Base-by-base conservation (phyloP, 495 filamentous ascomycete genomes). In the Hypoxylon lienhwacheense region DNA sequence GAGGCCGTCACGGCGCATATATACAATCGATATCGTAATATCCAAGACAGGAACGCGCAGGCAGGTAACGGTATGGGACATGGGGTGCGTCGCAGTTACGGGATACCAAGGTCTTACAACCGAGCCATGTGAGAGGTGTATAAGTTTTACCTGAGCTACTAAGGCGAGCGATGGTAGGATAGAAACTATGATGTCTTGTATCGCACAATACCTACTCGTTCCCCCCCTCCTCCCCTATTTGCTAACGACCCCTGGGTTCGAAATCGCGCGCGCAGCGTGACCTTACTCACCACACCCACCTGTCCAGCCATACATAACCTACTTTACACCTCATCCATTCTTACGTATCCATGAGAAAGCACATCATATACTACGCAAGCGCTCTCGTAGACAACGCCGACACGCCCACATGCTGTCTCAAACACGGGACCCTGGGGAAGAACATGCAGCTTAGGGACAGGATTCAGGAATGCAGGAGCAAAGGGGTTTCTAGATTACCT, bases 321-420 rank as follows among this genome's bases (percentile, higher is more conserved):
- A 39, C 31, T 29, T 17, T 32, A 31, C 34, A n/a, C n/a, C n/a
- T n/a, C n/a, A n/a, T n/a, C n/a, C n/a, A n/a, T n/a, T n/a, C n/a
- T n/a, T n/a, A n/a, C n/a, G n/a, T n/a, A n/a, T n/a, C n/a, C n/a
- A n/a, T n/a, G n/a, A n/a, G n/a, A n/a, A n/a, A n/a, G n/a, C n/a
- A n/a, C n/a, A n/a, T n/a, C n/a, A n/a, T n/a, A n/a, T n/a, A n/a
- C n/a, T 14, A 40, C 11, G 36, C 4, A 46, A 15, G 15, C 36
- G 32, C 42, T 28, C 45, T 24, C 31, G 36, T 35, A 36, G n/a
- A 35, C 52, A 29, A 25, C 41, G 31, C 35, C 37, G 35, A 49
- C 46, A n/a, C 33, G 51, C 50, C 58, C 58, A 61, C 58, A 61
- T 61, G 58, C 47, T 43, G 29, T 48, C 52, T 48, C 52, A 61